Evolutionary conservation across 371 early-diverging fungal species (phyloP), one percentile per base, ranked within the genome.

Genomic region (Nematocida sp.): DNA sequence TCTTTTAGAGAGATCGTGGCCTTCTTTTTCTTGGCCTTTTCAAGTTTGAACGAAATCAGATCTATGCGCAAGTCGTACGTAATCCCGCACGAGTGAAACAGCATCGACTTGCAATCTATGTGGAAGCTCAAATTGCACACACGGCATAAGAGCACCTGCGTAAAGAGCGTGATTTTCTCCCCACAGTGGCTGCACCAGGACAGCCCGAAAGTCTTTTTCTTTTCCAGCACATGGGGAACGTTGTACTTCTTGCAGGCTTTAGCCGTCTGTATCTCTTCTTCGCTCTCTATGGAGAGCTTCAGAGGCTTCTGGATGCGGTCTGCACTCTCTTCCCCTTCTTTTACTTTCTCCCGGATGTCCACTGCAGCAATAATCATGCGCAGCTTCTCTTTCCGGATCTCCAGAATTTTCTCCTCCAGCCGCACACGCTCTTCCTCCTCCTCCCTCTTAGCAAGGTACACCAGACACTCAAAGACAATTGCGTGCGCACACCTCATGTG

Each of bases 171-270:
- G 23, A 96, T 86, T 86, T 91, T 88, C 52, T 87, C 87, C 34
- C 95, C 95, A 85, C 96, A 96, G 82, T 96, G 95, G 78, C 88
- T 88, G 83, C 96, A 96, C 91, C 93, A 95, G 78, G 87, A 86
- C 27, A 91, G 88, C 23, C 87, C 87, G 62, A 89, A 84, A 54
- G 86, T 88, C 46, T 88, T 87, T 15, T 87, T 81, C 21, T 83
- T 85, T 75, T 89, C 88, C 78, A 91, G 92, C 27, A 90, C 87
- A 85, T 96, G 96, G 27, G 91, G 91, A 77, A 94, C 93, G 46
- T 89, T 87, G 82, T 94, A 93, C 27, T 45, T 41, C 43, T 70
- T 77, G 4, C 31, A 51, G 7, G 63, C 55, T 2, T 19, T 25
- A 1, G n/a, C n/a, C 21, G 8, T 17, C 36, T 51, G 0, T 1